These are phyloP conservation scores for Taiozyma sp. DNA, from an alignment of 1,139 yeast species.

Conservation along the genomic window DNA sequence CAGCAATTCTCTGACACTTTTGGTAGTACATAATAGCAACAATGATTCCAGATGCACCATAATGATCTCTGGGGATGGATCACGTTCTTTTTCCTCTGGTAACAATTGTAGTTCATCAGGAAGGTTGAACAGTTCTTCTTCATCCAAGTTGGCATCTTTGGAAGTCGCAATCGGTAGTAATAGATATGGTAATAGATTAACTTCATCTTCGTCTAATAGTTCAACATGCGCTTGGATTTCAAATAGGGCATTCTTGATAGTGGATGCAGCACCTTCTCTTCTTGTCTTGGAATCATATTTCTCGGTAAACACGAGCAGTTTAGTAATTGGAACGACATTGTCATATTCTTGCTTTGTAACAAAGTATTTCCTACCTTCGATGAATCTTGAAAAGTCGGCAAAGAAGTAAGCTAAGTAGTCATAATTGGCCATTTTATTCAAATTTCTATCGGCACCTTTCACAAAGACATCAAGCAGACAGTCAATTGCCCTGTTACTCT, in stretches of 20 bases:
- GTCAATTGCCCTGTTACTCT: slow-evolving; percentile 62
- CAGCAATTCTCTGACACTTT: slow-evolving; percentile 64
- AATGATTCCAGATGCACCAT: slow-evolving; percentile 74
- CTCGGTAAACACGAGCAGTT: slow-evolving; percentile 80
- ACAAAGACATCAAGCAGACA: slow-evolving; percentile 90
- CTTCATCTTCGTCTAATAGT: slow-evolving; percentile 52
- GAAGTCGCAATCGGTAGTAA: slow-evolving; percentile 83
- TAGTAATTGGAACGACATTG: slow-evolving; percentile 73
- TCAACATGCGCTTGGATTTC: slow-evolving; percentile 66
- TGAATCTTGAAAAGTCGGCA: slow-evolving; percentile 80
- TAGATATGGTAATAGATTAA: slow-evolving; percentile 77
- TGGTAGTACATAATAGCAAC: slow-evolving; percentile 72
- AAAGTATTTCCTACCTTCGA: slow-evolving; percentile 72
- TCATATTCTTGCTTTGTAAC: slow-evolving; percentile 70
- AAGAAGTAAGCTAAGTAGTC: slow-evolving; percentile 87
- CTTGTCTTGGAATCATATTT: slow-evolving; percentile 72
- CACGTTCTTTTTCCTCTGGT: slow-evolving; percentile 74
- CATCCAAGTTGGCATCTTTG: slow-evolving; percentile 60
- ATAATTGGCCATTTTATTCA: slow-evolving; percentile 68
- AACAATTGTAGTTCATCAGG: slow-evolving; percentile 87
- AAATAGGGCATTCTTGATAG: slow-evolving; percentile 85
- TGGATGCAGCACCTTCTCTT: slow-evolving; percentile 90
- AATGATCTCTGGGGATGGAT: slow-evolving; percentile 61
- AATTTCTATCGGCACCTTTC: slow-evolving; percentile 68
- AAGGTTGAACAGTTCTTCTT: slow-evolving; percentile 80